Evolutionary conservation across 306 rosid species (phyloP).

Genomic region (Cucurbita argyrosperma): DNA sequence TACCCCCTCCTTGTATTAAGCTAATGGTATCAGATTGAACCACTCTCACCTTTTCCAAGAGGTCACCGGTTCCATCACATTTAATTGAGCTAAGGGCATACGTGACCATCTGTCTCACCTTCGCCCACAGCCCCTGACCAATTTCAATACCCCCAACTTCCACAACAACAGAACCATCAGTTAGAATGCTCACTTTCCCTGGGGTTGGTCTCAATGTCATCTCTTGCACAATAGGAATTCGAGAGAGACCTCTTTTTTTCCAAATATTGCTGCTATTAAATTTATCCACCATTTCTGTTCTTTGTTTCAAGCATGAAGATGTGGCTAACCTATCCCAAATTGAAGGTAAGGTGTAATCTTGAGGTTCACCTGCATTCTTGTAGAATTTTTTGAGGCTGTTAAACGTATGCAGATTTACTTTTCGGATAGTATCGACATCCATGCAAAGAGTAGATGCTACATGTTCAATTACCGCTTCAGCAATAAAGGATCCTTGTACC

Average conservation of each 20-base stretch:
- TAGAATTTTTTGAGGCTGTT: slow-evolving; percentile 47
- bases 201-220: slow-evolving; percentile 48
- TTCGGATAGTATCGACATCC: slow-evolving; percentile 63
- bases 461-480: slow-evolving; percentile 81
- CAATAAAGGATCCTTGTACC: slow-evolving; percentile 77
- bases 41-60: slow-evolving; percentile 56
- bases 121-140: slow-evolving; percentile 98
- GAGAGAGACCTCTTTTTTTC: slow-evolving; percentile 76
- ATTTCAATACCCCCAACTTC: slow-evolving; percentile 92
- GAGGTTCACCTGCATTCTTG: slow-evolving; percentile 40
- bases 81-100: slow-evolving; percentile 46
- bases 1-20: slow-evolving; percentile 80
- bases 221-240: slow-evolving; percentile 41
- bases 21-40: slow-evolving; percentile 69
- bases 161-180: slow-evolving; percentile 61
- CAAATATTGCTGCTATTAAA: slow-evolving; percentile 53
- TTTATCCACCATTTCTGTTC: slow-evolving; percentile 37
- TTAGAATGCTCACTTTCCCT: slow-evolving; percentile 65
- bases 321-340: slow-evolving; percentile 59
- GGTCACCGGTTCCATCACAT: slow-evolving; percentile 28
- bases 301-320: slow-evolving; percentile 41
- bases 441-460: slow-evolving; percentile 61
- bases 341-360: slow-evolving; percentile 68
- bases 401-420: slow-evolving; percentile 57
- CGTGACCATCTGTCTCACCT: slow-evolving; percentile 84